phyloP scores from a whole-genome alignment of 78 protist species.

The Tieghemostelium lacteum region DNA sequence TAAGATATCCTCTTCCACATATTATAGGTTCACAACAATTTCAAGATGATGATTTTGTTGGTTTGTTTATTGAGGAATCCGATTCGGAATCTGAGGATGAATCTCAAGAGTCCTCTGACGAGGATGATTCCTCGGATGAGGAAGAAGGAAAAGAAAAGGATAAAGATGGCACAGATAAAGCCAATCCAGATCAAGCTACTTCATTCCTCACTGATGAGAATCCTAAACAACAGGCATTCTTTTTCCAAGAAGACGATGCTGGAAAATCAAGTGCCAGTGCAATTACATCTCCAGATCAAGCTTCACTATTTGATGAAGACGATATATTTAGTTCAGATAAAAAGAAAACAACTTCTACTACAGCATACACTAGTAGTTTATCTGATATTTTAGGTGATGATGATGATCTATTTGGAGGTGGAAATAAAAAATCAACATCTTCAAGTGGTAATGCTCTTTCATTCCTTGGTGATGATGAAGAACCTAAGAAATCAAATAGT shows the following conservation, averaged over 20 bases:
- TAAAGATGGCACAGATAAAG: neutral
- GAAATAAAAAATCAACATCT: neutral
- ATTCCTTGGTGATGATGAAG: neutral
- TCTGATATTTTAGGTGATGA: constrained; percentile 75
- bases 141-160: constrained; percentile 8
- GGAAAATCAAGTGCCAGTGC: no score
- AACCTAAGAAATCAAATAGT: neutral
- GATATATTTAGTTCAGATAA: constrained; percentile 40
- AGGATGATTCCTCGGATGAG: constrained; percentile 24
- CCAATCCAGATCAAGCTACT: constrained; percentile 15
- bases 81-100: constrained; percentile 32
- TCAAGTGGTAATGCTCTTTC: no score
- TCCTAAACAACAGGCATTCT: constrained; percentile 30
- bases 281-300: neutral
- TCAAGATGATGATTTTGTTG: constrained; percentile 72
- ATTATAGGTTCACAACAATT: constrained; percentile 84
- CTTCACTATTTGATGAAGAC: constrained; percentile 34
- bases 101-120: constrained; percentile 7
- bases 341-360: constrained; percentile 11
- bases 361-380: constrained; percentile 21
- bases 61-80: constrained; percentile 76
- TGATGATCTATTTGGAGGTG: constrained; percentile 14
- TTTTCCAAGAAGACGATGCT: constrained; percentile 51
- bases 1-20: constrained; percentile 73
- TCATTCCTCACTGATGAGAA: constrained; percentile 30